Percentiles rank a stretch among this genome's conserved stretches.
These are phyloP conservation scores for Aureobasidium uvarum DNA, from an alignment of 2,329 filamentous ascomycete species.

Conservation along the genomic window DNA sequence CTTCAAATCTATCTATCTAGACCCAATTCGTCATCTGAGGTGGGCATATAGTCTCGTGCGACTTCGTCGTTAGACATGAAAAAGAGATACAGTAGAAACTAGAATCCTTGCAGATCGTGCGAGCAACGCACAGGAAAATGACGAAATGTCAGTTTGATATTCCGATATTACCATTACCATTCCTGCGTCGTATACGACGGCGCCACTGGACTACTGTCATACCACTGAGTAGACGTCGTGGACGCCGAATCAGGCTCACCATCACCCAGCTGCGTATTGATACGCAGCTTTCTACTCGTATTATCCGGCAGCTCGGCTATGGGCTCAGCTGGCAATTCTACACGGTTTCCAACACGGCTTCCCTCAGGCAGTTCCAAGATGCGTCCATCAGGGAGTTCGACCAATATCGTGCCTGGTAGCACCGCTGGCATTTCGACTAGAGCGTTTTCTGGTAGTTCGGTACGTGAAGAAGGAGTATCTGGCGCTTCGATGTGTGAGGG, in stretches of 20 bases:
- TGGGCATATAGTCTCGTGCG: too few relatives aligned
- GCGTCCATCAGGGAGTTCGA: slow-evolving; percentile 10
- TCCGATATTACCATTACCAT: not conserved
- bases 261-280: not conserved
- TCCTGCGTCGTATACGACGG: not conserved
- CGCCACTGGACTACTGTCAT: not conserved
- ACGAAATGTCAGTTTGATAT: not conserved
- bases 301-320: not conserved
- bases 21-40: too few relatives aligned
- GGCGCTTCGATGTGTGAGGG: not conserved
- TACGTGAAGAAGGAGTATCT: not conserved
- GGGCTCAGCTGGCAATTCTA: slow-evolving; percentile 4
- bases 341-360: not conserved
- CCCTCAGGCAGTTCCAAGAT: slow-evolving; percentile 11
- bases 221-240: slow-evolving; percentile 2
- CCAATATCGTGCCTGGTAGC: not conserved
- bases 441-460: not conserved
- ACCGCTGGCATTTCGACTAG: slow-evolving; percentile 4
- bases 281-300: not conserved
- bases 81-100: too few relatives aligned
- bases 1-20: not conserved
- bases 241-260: not conserved
- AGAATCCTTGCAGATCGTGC: too few relatives aligned
- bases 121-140: not conserved
- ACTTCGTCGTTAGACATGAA: too few relatives aligned